Percentiles rank a stretch among this genome's conserved stretches.
Evolutionary conservation across 139 green algal genomes (phyloP).

Genomic region (Chara braunii): DNA sequence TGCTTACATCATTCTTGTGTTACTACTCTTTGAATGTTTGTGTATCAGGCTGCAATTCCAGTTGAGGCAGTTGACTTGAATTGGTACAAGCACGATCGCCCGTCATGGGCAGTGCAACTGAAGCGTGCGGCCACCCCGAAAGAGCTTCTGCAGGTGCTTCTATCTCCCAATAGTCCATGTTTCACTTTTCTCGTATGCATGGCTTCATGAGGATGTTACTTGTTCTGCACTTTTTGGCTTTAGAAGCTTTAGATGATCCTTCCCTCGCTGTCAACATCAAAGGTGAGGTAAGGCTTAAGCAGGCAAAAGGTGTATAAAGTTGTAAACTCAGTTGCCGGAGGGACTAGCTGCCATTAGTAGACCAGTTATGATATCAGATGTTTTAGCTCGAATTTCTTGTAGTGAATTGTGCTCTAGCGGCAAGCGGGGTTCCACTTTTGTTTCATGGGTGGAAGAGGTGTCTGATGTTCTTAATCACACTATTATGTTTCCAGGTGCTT

Average conservation of each 20-base stretch:
- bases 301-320: too few relatives aligned
- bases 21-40: too few relatives aligned
- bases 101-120: constrained; percentile 42
- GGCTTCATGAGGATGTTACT: not conserved
- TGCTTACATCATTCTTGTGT: too few relatives aligned
- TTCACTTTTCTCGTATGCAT: not conserved
- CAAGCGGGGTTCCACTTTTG: too few relatives aligned
- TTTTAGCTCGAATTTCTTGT: too few relatives aligned
- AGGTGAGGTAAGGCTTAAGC: too few relatives aligned
- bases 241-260: too few relatives aligned
- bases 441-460: not conserved
- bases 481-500: constrained; percentile 34
- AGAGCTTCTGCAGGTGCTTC: constrained; percentile 41
- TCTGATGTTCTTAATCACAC: not conserved
- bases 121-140: constrained; percentile 12
- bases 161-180: not conserved
- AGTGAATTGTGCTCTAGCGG: too few relatives aligned
- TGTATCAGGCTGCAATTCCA: constrained; percentile 9
- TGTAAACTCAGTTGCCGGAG: too few relatives aligned
- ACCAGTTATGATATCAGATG: too few relatives aligned
- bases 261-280: too few relatives aligned
- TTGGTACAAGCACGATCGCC: constrained; percentile 11
- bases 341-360: too few relatives aligned
- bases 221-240: not conserved
- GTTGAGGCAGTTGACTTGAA: constrained; percentile 8